Percentiles rank a stretch among this genome's conserved stretches.
These are phyloP conservation scores for Suhomyces yuchorum DNA, from an alignment of 1,139 yeast genomes.

Conservation along the genomic window DNA sequence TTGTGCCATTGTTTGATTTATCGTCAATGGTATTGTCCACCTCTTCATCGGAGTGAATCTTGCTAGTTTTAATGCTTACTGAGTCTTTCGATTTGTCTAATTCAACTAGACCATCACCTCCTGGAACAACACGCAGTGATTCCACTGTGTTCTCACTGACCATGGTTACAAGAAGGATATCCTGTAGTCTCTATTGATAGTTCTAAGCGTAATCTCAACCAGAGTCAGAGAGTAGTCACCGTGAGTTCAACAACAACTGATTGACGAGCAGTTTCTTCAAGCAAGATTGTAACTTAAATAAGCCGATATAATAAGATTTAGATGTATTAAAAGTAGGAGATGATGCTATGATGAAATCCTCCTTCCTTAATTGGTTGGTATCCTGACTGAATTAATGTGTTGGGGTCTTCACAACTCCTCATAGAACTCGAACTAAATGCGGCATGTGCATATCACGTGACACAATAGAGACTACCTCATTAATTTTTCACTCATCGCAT, in stretches of 20 bases:
- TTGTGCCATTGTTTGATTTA: background rate
- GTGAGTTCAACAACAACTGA: slow-evolving; percentile 1
- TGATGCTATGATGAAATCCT: background rate
- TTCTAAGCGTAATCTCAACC: background rate
- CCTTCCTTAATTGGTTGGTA: background rate
- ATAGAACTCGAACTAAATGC: slow-evolving; percentile 2
- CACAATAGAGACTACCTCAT: slow-evolving; percentile 4
- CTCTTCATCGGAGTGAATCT: background rate
- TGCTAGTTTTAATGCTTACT: background rate
- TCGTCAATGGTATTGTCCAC: background rate
- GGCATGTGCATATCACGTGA: slow-evolving; percentile 1
- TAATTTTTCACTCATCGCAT: slow-evolving; percentile 13
- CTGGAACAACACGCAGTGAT: background rate
- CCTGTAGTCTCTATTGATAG: no score
- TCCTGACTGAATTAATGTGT: background rate
- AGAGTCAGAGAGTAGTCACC: background rate
- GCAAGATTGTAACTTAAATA: background rate
- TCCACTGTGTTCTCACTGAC: slow-evolving; percentile 2
- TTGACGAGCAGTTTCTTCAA: background rate
- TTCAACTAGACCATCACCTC: background rate
- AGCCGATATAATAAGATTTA: background rate
- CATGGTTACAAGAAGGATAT: no score
- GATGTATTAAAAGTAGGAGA: background rate
- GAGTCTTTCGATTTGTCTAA: background rate
- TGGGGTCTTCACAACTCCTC: background rate